Base-by-base conservation (phyloP, 345 rosid genomes). In the Brassica carinata region DNA sequence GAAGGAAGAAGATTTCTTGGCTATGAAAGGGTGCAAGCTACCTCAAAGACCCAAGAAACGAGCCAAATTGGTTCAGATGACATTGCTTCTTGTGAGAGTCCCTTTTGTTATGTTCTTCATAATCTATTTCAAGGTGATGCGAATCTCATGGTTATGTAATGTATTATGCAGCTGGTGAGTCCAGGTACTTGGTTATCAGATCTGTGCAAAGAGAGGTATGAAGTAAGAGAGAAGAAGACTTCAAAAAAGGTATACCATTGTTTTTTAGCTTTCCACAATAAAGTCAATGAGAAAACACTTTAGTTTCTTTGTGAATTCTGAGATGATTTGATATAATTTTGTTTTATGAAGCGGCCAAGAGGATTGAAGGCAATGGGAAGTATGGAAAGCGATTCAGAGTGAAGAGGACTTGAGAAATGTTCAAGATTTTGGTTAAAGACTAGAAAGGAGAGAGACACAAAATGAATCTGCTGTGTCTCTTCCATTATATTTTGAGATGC, bases 111-210 rank as follows among this genome's bases (percentile, higher is more conserved):
- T 70, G 17, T 62, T 64, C 66, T 66, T 51, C 65, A 14, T 62
- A 36, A 66, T 51, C 10, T 8, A 14, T 55, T 33, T 66, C 40
- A 18, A 31, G 17, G 33, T 26, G 36, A 71, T 7, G n/a, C 38
- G 13, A 29, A 29, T 27, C 29, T 40, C 27, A 31, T 18, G 72
- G n/a, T 70, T 68, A 55, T 77, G 36, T 29, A 53, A 26, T 78
- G 27, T 13, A 65, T 48, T 71, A 48, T 61, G 85, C 87, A 92
- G 98, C 77, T 91, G 87, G 97, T 85, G 74, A 90, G 96, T 83
- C 98, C 97, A 18, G 98, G 98, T 73, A 87, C 90, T 33, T 94
- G 97, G 98, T 79, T 94, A 82, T 87, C 97, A 7, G 97, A 92
- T 77, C 69, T 92, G 27, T 88, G 92, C 80, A 92, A 86, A 64